A percentile compares a stretch with the other conserved stretches of the same genome.
Evolutionary conservation across 352 stramenopile genomes (phyloP).

Genomic region (Phytophthora capsici): DNA sequence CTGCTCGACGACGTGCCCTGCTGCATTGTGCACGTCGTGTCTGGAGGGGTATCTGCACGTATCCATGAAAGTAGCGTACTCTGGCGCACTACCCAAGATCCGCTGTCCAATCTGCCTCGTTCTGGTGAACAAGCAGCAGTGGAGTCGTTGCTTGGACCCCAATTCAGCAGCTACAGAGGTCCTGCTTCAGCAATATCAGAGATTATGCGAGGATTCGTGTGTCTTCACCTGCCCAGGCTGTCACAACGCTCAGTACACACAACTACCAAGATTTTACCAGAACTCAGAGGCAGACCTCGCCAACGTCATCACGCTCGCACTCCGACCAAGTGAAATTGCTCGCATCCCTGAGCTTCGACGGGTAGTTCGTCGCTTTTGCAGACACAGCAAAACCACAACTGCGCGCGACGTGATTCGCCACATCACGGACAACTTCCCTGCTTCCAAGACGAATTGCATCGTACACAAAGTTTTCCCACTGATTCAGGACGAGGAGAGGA

Average conservation of each 20-base stretch:
- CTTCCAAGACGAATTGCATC: constrained; percentile 17
- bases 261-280: constrained; percentile 30
- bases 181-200: constrained; percentile 16
- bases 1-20: constrained; percentile 39
- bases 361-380: constrained; percentile 23
- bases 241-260: constrained; percentile 36
- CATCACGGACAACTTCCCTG: constrained; percentile 16
- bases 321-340: constrained; percentile 12
- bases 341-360: constrained; percentile 23
- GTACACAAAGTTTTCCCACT: constrained; percentile 30
- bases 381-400: constrained; percentile 14
- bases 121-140: constrained; percentile 36
- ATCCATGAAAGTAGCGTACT: constrained; percentile 39
- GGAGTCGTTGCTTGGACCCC: constrained; percentile 13
- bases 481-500: constrained; percentile 49
- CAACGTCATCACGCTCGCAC: constrained; percentile 10
- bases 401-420: constrained; percentile 26
- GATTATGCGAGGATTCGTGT: constrained; percentile 30
- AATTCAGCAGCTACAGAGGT: background rate
- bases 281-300: background rate
- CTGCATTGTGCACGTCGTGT: constrained; percentile 41
- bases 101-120: constrained; percentile 51
- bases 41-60: constrained; percentile 35
- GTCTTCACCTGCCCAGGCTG: constrained; percentile 37
- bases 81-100: constrained; percentile 46